Conservation (phyloP, 2,329 filamentous ascomycete species). For the Cladophialophora chaetospira region DNA sequence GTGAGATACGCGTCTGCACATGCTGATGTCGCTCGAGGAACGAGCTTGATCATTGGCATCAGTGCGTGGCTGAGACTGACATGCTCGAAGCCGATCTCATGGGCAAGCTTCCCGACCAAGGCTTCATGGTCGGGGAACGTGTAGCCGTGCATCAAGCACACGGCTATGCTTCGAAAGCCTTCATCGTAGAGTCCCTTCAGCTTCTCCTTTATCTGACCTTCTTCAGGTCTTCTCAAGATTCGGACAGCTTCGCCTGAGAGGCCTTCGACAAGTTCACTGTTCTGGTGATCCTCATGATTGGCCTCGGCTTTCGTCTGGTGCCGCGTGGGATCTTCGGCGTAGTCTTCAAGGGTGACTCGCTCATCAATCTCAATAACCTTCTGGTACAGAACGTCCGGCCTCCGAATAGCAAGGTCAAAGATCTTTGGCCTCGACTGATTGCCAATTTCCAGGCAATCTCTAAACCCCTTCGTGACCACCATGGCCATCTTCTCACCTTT, state of each 20-base stretch:
- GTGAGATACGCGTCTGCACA: constrained; percentile 81
- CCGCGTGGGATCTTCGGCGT: constrained; percentile 79
- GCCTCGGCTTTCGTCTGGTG: constrained; percentile 58
- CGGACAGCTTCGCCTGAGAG: constrained; percentile 74
- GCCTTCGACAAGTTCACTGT: constrained; percentile 61
- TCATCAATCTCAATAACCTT: constrained; percentile 87
- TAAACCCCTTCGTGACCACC: constrained; percentile 84
- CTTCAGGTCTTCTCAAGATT: constrained; percentile 63
- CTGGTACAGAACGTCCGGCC: constrained; percentile 85
- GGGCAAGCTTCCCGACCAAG: constrained; percentile 72
- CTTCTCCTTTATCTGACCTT: constrained; percentile 58
- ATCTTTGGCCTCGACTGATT: constrained; percentile 89
- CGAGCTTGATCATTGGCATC: constrained; percentile 87
- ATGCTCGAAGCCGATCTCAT: constrained; percentile 79
- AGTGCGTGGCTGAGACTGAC: constrained; percentile 78
- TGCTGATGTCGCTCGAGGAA: constrained; percentile 73
- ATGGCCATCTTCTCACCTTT: constrained; percentile 89
- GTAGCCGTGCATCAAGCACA: constrained; percentile 90
- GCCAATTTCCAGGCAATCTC: constrained; percentile 83
- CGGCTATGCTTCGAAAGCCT: constrained; percentile 79
- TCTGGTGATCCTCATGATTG: constrained; percentile 49
- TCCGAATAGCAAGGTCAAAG: constrained; percentile 84
- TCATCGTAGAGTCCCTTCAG: constrained; percentile 68
- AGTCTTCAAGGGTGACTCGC: constrained; percentile 87
- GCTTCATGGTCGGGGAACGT: constrained; percentile 87